phyloP scores from a whole-genome alignment of 345 rosid genomes.

The Euphorbia lathyris region DNA sequence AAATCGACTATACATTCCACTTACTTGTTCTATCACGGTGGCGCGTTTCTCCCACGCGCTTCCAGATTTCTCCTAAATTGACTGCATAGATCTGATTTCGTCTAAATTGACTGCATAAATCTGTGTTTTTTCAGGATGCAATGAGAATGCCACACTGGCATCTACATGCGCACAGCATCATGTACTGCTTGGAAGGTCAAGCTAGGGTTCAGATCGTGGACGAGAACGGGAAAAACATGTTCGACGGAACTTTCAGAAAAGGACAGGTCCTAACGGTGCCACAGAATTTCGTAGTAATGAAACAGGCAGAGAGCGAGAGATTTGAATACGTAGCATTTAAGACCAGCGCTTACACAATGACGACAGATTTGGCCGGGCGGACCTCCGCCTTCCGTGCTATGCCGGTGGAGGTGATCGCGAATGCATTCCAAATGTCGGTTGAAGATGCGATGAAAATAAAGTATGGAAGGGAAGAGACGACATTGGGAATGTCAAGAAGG shows the following conservation, averaged over 20 bases:
- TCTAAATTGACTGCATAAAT: no score
- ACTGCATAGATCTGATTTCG: no score
- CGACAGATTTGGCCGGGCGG: constrained; percentile 44
- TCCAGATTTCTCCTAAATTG: neutral
- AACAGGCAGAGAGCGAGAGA: constrained; percentile 43
- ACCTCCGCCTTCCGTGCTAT: constrained; percentile 50
- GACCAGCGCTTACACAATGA: constrained; percentile 54
- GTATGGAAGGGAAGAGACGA: constrained; percentile 43
- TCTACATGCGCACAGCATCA: constrained; percentile 54
- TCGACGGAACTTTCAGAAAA: constrained; percentile 42
- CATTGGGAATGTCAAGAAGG: constrained; percentile 23
- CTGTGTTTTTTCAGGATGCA: constrained; percentile 39
- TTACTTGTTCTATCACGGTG: constrained; percentile 22
- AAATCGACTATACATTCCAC: neutral
- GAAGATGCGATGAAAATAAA: constrained; percentile 64
- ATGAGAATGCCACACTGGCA: constrained; percentile 64
- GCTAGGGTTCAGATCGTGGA: constrained; percentile 57
- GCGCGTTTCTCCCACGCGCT: neutral
- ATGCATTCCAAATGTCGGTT: constrained; percentile 43
- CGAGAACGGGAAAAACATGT: constrained; percentile 50
- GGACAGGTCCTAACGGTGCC: constrained; percentile 67
- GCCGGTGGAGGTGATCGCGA: constrained; percentile 56
- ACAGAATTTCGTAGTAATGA: constrained; percentile 55
- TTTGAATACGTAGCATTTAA: constrained; percentile 67
- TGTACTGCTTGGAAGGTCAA: constrained; percentile 52